Evolutionary conservation across 345 rosid genomes (phyloP).

Genomic region (Geranium rotundifolium): DNA sequence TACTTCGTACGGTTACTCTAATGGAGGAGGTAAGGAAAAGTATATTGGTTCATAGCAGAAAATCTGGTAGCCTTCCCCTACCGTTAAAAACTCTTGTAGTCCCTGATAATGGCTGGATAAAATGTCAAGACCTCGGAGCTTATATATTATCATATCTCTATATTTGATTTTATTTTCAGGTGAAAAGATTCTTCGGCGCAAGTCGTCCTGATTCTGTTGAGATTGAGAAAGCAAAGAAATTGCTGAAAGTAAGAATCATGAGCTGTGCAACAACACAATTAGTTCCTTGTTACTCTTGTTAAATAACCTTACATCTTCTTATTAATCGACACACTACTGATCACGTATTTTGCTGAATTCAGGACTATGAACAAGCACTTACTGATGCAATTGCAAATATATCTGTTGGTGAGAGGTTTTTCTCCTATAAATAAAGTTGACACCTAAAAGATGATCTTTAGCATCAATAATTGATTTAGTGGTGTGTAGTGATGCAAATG

Average conservation of each 20-base stretch:
- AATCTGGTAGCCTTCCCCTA: no score
- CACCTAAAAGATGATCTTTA: no score
- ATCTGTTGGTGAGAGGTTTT: conserved; percentile 67
- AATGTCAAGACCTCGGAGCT: no score
- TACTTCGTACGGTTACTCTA: conserved; percentile 60
- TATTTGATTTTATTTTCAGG: conserved; percentile 28
- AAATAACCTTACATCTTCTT: no score
- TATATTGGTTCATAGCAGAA: conserved; percentile 3
- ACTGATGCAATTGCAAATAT: conserved; percentile 60
- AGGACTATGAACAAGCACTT: conserved; percentile 82
- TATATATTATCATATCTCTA: no score
- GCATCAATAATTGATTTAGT: no score
- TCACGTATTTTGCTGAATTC: conserved; percentile 5
- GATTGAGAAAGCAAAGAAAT: conserved; percentile 71
- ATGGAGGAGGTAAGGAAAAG: conserved; percentile 50
- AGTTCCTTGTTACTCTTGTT: neutral
- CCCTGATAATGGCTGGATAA: no score
- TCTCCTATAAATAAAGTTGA: no score
- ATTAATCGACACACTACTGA: no score
- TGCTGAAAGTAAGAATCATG: conserved; percentile 51
- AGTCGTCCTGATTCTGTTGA: conserved; percentile 64
- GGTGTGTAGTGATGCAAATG: no score
- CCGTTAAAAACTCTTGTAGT: no score
- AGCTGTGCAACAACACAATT: conserved; percentile 3
- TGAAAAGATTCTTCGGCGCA: conserved; percentile 61